phyloP scores from a whole-genome alignment of 2,329 filamentous ascomycete species.

The Balansia obtecta region DNA sequence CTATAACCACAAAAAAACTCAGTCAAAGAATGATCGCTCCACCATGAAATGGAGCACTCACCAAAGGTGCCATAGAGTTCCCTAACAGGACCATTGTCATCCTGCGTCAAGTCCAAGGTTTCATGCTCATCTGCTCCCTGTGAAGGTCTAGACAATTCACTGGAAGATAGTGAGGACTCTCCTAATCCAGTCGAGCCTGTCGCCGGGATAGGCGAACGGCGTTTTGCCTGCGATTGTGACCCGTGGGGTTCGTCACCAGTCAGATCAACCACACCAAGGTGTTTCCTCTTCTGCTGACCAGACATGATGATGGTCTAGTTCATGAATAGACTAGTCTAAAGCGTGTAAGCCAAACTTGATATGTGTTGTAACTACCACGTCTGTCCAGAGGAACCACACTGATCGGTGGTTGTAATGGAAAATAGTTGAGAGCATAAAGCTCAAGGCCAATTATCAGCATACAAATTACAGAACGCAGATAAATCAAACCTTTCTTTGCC shows the following conservation, averaged over 20 bases:
- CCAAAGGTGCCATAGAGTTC: slow-evolving; percentile 37
- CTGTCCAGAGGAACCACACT: neutral
- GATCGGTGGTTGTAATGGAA: neutral
- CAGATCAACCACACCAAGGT: slow-evolving; percentile 26
- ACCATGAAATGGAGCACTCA: slow-evolving; percentile 12
- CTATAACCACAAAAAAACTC: slow-evolving; percentile 14
- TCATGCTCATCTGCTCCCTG: slow-evolving; percentile 22
- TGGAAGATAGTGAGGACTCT: slow-evolving; percentile 3
- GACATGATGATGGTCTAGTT: slow-evolving; percentile 5
- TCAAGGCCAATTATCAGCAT: neutral
- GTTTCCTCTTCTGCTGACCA: slow-evolving; percentile 21
- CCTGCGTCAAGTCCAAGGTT: slow-evolving; percentile 30
- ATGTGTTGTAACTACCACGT: neutral
- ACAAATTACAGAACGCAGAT: neutral
- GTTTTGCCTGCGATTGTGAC: slow-evolving; percentile 14
- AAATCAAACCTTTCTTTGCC: neutral
- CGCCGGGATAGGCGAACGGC: slow-evolving; percentile 11
- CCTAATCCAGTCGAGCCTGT: slow-evolving; percentile 9
- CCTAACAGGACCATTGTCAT: slow-evolving; percentile 24
- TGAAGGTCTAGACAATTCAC: slow-evolving; percentile 4
- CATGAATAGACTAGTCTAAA: neutral
- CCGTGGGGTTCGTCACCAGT: slow-evolving; percentile 21
- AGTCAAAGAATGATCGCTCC: neutral
- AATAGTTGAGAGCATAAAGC: too few relatives aligned
- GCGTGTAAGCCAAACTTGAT: neutral